A percentile compares a stretch with the other conserved stretches of the same genome.
Conservation (phyloP, 768 basidiomycete species). For the Ramaria sp. region DNA sequence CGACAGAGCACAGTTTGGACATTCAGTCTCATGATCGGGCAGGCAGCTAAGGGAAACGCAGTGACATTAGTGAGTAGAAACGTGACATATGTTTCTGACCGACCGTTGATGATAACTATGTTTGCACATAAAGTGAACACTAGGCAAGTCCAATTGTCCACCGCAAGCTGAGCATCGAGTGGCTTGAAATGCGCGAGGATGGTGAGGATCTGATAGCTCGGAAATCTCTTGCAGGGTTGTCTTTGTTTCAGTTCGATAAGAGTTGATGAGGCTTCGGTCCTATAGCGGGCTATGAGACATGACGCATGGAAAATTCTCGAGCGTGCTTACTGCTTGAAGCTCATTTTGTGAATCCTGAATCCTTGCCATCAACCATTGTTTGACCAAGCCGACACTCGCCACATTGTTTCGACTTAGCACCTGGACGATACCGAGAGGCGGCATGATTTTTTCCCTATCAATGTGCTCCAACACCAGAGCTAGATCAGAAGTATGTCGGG, state of each 20-base stretch:
- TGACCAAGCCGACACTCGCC: slow-evolving; percentile 84
- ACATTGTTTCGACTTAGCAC: slow-evolving; percentile 81
- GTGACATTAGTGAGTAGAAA: background rate
- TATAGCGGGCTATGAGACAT: slow-evolving; percentile 19
- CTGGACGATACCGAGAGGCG: slow-evolving; percentile 84
- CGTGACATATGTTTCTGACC: slow-evolving; percentile 11
- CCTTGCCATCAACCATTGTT: slow-evolving; percentile 78
- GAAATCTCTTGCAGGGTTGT: slow-evolving; percentile 72
- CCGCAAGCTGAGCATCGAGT: slow-evolving; percentile 86
- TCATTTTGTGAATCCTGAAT: slow-evolving; percentile 66
- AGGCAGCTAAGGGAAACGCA: slow-evolving; percentile 53
- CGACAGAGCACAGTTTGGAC: slow-evolving; percentile 78
- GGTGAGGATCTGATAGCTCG: slow-evolving; percentile 66
- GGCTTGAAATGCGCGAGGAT: slow-evolving; percentile 87
- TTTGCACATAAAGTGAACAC: slow-evolving; percentile 95
- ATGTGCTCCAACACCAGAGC: slow-evolving; percentile 63
- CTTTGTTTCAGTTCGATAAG: slow-evolving; percentile 78
- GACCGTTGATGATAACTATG: slow-evolving; percentile 95
- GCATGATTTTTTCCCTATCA: slow-evolving; percentile 73
- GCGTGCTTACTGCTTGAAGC: slow-evolving; percentile 59
- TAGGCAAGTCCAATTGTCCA: slow-evolving; percentile 85
- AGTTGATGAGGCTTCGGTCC: slow-evolving; percentile 82
- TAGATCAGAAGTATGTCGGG: slow-evolving; percentile 62
- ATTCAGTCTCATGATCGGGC: slow-evolving; percentile 82
- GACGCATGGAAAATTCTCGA: background rate